phyloP scores from a whole-genome alignment of 805 yeast genomes.

The Phaffomyces opuntiae region DNA sequence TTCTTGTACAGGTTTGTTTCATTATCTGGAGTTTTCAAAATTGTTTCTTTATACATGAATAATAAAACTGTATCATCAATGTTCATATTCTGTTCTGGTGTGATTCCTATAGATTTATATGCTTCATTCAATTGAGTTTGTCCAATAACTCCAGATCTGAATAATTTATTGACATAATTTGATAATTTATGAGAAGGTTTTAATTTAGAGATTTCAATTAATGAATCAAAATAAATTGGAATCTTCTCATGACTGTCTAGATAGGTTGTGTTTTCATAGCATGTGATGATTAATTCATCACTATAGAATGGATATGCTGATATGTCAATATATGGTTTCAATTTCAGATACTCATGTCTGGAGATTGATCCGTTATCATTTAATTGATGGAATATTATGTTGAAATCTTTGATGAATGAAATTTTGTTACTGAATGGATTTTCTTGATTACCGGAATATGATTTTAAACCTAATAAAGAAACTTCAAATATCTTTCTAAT shows the following conservation, averaged over 20 bases:
- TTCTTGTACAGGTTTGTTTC: conserved; percentile 1
- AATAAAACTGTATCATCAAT: conserved; percentile 25
- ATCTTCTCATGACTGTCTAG: conserved; percentile 35
- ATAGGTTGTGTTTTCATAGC: conserved; percentile 35
- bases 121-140: conserved; percentile 39
- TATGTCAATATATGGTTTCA: conserved; percentile 35
- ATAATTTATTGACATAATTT: conserved; percentile 36
- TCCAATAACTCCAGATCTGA: conserved; percentile 47
- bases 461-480: conserved; percentile 35
- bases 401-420: conserved; percentile 21
- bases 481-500: conserved; percentile 50
- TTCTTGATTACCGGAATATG: conserved; percentile 19
- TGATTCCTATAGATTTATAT: conserved; percentile 27
- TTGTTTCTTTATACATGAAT: conserved; percentile 27
- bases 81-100: conserved; percentile 20
- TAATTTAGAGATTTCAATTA: conserved; percentile 42
- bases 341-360: conserved; percentile 20
- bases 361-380: conserved; percentile 24
- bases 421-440: conserved; percentile 23
- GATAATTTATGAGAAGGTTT: conserved; percentile 41
- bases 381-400: conserved; percentile 25
- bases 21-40: conserved; percentile 12
- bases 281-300: conserved; percentile 39
- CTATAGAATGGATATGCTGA: conserved; percentile 43
- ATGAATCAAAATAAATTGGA: conserved; percentile 53